phyloP scores from a whole-genome alignment of 768 basidiomycete species.

The Kwoniella shandongensis region DNA sequence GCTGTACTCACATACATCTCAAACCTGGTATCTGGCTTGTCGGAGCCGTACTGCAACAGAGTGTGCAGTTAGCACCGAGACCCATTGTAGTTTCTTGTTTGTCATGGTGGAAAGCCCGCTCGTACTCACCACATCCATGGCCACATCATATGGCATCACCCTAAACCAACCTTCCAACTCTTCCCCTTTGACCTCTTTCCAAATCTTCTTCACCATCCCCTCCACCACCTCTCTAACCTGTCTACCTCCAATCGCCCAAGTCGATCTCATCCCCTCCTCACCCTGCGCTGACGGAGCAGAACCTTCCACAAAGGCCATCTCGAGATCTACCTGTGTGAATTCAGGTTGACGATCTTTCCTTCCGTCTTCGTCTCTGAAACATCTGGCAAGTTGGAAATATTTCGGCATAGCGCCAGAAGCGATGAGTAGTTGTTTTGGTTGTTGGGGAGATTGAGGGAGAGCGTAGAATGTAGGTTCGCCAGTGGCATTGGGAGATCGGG shows the following conservation, averaged over 20 bases:
- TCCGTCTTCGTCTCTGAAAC: conserved; percentile 94
- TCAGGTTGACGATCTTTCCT: conserved; percentile 94
- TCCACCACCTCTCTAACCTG: conserved; percentile 81
- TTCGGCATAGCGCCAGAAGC: conserved; percentile 83
- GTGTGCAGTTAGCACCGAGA: neutral
- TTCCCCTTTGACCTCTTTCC: conserved; percentile 68
- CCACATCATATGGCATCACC: conserved; percentile 84
- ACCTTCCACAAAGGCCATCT: conserved; percentile 94
- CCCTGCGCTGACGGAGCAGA: conserved; percentile 58
- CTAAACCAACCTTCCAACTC: conserved; percentile 65
- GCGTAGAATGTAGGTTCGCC: conserved; percentile 67
- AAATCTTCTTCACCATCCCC: conserved; percentile 69
- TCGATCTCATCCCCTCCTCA: conserved; percentile 32
- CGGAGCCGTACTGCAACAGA: conserved; percentile 84
- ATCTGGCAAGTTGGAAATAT: conserved; percentile 90
- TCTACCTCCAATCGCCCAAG: conserved; percentile 81
- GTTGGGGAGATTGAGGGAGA: conserved; percentile 90
- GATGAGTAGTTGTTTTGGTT: conserved; percentile 90
- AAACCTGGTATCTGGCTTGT: conserved; percentile 92
- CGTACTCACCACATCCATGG: conserved; percentile 75
- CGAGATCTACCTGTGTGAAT: conserved; percentile 94
- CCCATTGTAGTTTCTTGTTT: too few species aligned
- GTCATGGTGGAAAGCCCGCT: too few species aligned
- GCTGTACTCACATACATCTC: conserved; percentile 70
- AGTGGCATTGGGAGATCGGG: conserved; percentile 55